Percentiles rank a stretch among this genome's conserved stretches.
These are phyloP conservation scores for Euphorbia peplus DNA, from an alignment of 345 rosid genomes.

Conservation along the genomic window DNA sequence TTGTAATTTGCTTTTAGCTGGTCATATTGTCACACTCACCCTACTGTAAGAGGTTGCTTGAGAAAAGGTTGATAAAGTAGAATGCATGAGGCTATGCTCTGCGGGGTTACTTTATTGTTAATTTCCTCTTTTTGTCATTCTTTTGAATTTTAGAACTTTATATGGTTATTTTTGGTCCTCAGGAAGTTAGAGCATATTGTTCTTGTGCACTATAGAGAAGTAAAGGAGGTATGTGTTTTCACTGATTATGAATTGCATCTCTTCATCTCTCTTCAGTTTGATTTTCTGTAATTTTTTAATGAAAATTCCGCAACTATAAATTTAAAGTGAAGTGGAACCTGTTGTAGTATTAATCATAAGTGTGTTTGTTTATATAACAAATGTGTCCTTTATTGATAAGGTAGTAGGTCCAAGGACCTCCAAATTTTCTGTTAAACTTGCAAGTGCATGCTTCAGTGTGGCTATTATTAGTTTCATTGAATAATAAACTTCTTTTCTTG, in stretches of 20 bases:
- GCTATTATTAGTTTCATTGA: too few relatives aligned
- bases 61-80: slow-evolving; percentile 1
- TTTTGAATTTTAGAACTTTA: not conserved
- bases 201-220: slow-evolving; percentile 80
- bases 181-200: slow-evolving; percentile 81
- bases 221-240: slow-evolving; percentile 59
- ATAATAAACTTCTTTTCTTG: slow-evolving; percentile 7
- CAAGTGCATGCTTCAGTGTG: slow-evolving; percentile 2
- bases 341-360: not conserved
- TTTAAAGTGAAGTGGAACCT: not conserved
- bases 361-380: not conserved
- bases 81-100: not conserved
- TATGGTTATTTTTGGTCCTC: slow-evolving; percentile 27
- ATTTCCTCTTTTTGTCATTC: not conserved
- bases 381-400: not conserved
- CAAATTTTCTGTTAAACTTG: not conserved
- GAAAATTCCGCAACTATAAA: not conserved
- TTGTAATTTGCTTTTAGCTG: not conserved
- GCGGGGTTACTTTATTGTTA: not conserved
- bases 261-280: not conserved
- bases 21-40: not conserved
- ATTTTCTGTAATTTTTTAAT: not conserved
- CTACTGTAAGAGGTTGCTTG: not conserved
- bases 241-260: slow-evolving; percentile 6
- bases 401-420: not conserved